Base-by-base conservation (phyloP, 139 green algal genomes). In the Protoeuglena noctilucae region DNA sequence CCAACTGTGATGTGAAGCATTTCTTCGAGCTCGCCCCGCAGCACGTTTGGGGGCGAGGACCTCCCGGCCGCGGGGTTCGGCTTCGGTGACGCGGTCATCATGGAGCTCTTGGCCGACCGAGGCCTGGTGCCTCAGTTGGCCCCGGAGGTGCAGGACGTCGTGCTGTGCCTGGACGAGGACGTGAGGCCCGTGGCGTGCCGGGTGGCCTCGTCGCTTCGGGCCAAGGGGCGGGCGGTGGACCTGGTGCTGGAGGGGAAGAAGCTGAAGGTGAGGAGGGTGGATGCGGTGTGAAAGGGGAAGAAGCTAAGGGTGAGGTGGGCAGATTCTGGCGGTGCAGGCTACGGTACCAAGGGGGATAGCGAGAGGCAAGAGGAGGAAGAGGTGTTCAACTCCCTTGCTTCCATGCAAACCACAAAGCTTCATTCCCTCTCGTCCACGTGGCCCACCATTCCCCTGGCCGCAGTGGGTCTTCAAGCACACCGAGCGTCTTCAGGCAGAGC, bases 41-140 rank as follows among this genome's bases (percentile, higher is more conserved):
- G n/a, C n/a, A 82, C 85, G 0, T 88, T 93, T 64, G 86, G 86
- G 3, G 86, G 86, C 4, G 79, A 87, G 46, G 62, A 87, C 49
- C 57, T 73, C 52, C 86, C 86, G 14, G 87, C 75, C 55, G 73
- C 66, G 21, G 86, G 86, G 3, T 95, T 95, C 75, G 86, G 86
- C 2, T 95, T 94, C 72, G 86, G 91, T 12, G 91, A 98, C 53
- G 87, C 85, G 12, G 91, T 98, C 21, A 94, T 98, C 54, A 71
- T 96, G 25, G 90, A 98, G 74, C 78, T 98, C 48, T 76, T 98
- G 16, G 87, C 88, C 60, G 86, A 97, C 9, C 72, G 64, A 46
- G 49, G 61, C 21, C 69, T 93, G 57, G 57, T 94, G 66, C 83
- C 83, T 0, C 40, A 63, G 4, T 51, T 73, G 2, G 25, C 22